Evolutionary conservation across 495 filamentous ascomycete species (phyloP).

Genomic region (Penicillium pulvis): DNA sequence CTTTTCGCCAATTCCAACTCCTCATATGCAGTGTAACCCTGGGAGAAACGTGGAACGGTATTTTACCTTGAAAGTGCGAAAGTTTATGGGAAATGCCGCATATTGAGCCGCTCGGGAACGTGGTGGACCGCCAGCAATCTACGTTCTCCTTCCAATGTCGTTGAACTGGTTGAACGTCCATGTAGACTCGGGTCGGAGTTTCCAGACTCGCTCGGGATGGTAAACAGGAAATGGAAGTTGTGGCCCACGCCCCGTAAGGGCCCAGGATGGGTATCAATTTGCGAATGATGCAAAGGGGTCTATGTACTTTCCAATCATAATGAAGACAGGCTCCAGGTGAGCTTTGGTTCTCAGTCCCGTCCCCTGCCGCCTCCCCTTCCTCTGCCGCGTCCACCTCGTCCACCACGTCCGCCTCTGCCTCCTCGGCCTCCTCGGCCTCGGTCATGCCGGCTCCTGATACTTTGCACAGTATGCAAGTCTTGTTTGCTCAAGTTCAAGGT

Average conservation of each 20-base stretch:
- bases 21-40: not conserved
- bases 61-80: no score
- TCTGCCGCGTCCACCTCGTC: conserved; percentile 18
- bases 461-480: conserved; percentile 68
- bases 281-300: conserved; percentile 3
- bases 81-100: not conserved
- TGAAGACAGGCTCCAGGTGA: not conserved
- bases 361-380: conserved; percentile 15
- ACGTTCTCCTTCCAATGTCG: no score
- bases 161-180: conserved; percentile 25
- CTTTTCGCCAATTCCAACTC: not conserved
- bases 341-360: conserved; percentile 4
- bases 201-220: conserved; percentile 39
- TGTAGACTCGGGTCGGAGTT: conserved; percentile 52
- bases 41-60: not conserved
- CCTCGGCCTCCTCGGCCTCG: conserved; percentile 29
- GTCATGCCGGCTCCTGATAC: conserved; percentile 42
- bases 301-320: conserved; percentile 4
- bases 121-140: not conserved
- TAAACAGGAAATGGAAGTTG: conserved; percentile 56
- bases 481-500: conserved; percentile 75
- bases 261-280: conserved; percentile 4
- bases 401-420: conserved; percentile 28
- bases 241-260: conserved; percentile 35
- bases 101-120: not conserved